phyloP scores from a whole-genome alignment of 768 basidiomycete species.

The Leccinum obscurum region DNA sequence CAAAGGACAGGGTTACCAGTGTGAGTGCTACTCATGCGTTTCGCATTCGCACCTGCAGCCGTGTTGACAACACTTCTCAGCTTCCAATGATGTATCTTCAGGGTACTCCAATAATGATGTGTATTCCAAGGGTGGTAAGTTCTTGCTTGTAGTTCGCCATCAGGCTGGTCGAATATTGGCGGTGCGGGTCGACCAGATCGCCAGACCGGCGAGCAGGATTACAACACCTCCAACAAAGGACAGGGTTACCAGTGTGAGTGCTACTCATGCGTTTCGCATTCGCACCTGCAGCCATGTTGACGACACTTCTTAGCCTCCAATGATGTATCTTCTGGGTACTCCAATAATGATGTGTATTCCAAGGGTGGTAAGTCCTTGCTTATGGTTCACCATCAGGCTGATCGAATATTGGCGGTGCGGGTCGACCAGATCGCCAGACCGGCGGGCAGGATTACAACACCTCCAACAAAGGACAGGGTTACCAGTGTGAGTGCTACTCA shows the following conservation, averaged over 20 bases:
- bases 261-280: not conserved
- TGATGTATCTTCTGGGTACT: not conserved
- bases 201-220: too few relatives aligned
- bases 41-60: not conserved
- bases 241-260: constrained; percentile 17
- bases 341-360: not conserved
- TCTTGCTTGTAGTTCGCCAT: not conserved
- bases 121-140: constrained; percentile 1
- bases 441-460: not conserved
- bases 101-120: not conserved
- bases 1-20: constrained; percentile 18
- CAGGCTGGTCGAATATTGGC: too few relatives aligned
- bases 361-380: constrained; percentile 6
- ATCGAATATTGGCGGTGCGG: not conserved
- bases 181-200: constrained; percentile 15
- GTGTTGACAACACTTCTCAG: too few relatives aligned
- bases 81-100: constrained; percentile 32
- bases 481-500: constrained; percentile 2
- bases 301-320: constrained; percentile 31
- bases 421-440: constrained; percentile 16
- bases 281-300: not conserved
- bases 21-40: not conserved
- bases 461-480: constrained; percentile 14
- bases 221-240: not conserved
- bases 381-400: not conserved